Base-by-base conservation (phyloP, 2,329 filamentous ascomycete genomes). In the Immersiporthe knoxdaviesiana region DNA sequence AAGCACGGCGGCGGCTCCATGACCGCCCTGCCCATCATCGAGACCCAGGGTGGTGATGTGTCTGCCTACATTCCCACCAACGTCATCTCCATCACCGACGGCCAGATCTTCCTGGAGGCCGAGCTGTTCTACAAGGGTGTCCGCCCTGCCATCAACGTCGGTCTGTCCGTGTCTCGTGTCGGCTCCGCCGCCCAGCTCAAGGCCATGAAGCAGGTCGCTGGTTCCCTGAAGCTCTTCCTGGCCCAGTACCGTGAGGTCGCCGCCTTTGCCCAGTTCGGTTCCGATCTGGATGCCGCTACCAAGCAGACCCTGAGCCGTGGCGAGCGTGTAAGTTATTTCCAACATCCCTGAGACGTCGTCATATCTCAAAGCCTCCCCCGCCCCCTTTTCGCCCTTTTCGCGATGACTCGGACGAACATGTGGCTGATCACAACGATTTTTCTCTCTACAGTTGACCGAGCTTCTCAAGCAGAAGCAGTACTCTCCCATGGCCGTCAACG, bases 81-180 rank as follows among this genome's bases (percentile, higher is more conserved):
- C 89, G 96, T 98, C 86, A 99, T 99, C 90, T 98, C 95, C 83
- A 99, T 99, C 81, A 99, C 96, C 78, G 96, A 98, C 80, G 96
- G 96, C 74, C 96, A 99, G 88, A 98, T 99, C 85, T 99, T 99
- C 93, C 89, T 99, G 88, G 96, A 99, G 87, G 85, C 95, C 76
- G 96, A 99, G 85, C 89, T 98, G 75, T 99, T 98, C 92, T 98
- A 97, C 93, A 99, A 99, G 93, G 96, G 96, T 97, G 87, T 99
- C 85, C 95, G 96, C 81, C 96, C 96, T 79, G 96, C 96, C 87
- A 99, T 99, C 85, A 99, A 99, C 90, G 96, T 99, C 92, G 96
- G 96, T 96, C 93, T 99, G 78, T 99, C 96, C 79, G 96, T 99
- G 78, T 99, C 96, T 77, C 96, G 96, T 93, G 96, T 99, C 91